Evolutionary conservation across 441 rosid species (phyloP), one percentile per base, ranked within the genome.

Genomic region (Francoa sonchifolia): DNA sequence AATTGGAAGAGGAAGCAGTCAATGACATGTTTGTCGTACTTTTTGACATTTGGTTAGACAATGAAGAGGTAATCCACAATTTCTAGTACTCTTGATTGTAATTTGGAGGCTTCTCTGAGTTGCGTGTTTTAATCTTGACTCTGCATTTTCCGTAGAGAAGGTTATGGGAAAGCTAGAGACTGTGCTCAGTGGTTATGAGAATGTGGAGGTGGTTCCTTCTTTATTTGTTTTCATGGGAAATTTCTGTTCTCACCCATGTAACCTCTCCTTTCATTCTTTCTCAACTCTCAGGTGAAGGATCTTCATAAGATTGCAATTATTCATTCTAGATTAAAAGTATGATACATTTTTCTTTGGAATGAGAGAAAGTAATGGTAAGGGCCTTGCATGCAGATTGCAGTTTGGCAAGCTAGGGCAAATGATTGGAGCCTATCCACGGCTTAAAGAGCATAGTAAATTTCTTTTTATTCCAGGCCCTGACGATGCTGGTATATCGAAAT

Each of bases 181-280:
- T 5, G 79, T 88, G 53, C 76, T 88, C 18, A 35, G 68, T 48
- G 94, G 95, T 48, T 88, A 71, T 69, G 94, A 76, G 72, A 57
- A 48, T 41, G 81, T 67, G 61, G 85, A 76, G 65, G 77, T 75
- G 33, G 85, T 80, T 57, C 97, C 95, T 43, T 81, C 95, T 30
- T 73, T 88, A 37, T 85, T 90, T 68, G 93, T 90, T 42, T 82
- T 90, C 54, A 80, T 90, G 96, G 96, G 96, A 23, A 76, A 82
- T 32, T 82, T 86, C 50, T 80, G 78, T 57, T 86, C 90, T 42
- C 77, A 16, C 54, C 88, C 94, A 13, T 90, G 85, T 64, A 82
- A 78, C 58, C 72, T 80, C 52, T 53, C 93, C 17, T 90, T 76
- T 57, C 71, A 68, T 65, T 79, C 94, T 19, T 85, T 74, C 55